Base-by-base conservation (phyloP, 2,329 filamentous ascomycete genomes). In the Dothideomycetes sp. region DNA sequence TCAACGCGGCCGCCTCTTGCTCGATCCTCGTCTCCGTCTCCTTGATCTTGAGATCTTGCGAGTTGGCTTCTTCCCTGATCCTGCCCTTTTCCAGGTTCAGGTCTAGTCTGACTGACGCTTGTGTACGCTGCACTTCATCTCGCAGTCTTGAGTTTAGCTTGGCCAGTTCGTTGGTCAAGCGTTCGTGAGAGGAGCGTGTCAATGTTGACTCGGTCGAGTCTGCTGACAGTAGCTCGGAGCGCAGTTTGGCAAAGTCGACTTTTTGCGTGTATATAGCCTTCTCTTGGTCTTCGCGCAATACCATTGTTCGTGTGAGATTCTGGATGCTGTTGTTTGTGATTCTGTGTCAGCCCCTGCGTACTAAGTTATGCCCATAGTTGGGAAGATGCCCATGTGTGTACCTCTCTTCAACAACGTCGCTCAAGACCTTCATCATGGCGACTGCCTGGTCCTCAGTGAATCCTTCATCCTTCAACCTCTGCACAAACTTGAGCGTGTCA, bases 11-110 rank as follows among this genome's bases (percentile, higher is more conserved):
- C 40, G 91, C 87, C 69, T 96, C 91, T 66, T 96, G 89, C 69
- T 98, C 91, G 55, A 98, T 96, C 64, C 93, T 81, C 44, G 88
- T 94, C 68, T 98, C 91, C 10, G 91, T 96, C 73, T 98, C 91
- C 69, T 94, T 95, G 56, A 98, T 86, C 69, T 94, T 93, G 64
- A 98, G 78, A 64, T 98, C 91, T 67, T 96, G 91, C 44, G 84
- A 82, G 51, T 94, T 93, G 13, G 88, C 87, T 69, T 98, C 91
- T 65, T 98, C 91, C 47, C 91, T 73, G 51, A 96, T 98, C 47
- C 91, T 76, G 11, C 91, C 91, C 68, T 98, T 98, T 59, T 98
- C 91, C 32, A 98, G 68, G 63, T 96, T 98, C 46, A 98, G 67
- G 63, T 98, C 91, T 32, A 98, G 68, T 45, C 89, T 74, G 25